Evolutionary conservation across 345 rosid genomes (phyloP), one percentile per base, ranked within the genome.

Genomic region (Acer negundo): DNA sequence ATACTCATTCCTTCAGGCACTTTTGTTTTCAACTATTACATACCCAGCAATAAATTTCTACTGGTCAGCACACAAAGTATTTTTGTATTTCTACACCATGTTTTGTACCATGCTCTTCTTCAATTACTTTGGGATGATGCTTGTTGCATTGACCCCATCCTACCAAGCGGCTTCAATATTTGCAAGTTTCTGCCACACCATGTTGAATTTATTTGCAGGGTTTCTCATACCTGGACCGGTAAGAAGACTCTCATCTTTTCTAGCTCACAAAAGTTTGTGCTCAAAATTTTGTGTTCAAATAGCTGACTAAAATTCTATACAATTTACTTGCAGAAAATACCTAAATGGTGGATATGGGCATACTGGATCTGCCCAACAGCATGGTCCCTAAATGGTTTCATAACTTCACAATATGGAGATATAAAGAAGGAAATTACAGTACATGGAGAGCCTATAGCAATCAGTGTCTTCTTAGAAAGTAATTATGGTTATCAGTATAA

Each of bases 211-310:
- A n/a, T 87, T 87, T 74, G 65, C 89, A 1, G 92, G 92, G 7
- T 89, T 35, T 72, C 81, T 89, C 72, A 85, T 87, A 47, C 90
- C 90, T 10, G 83, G 71, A 81, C 86, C 90, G 0, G 90, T 87
- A 79, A 76, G 89, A 62, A 31, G 5, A 19, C 44, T 62, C 47
- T 42, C 0, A 42, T 56, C 55, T 0, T 51, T 24, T 53, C 58
- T 62, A 75, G 22, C 40, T 64, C 22, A 10, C 10, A 44, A 55
- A 66, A 2, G 26, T 22, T 68, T 44, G 6, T n/a, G 51, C 4
- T n/a, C 7, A 19, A 38, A 23, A 42, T 77, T 28, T 28, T 28
- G 31, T 28, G 3, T 28, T 28, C 31, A 28, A 35, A 35, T 0
- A 35, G 17, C 40, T 31, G n/a, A 70, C 15, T 17, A n/a, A 56